Conservation (phyloP, 495 filamentous ascomycete species). For the Aspergillus taichungensis region DNA sequence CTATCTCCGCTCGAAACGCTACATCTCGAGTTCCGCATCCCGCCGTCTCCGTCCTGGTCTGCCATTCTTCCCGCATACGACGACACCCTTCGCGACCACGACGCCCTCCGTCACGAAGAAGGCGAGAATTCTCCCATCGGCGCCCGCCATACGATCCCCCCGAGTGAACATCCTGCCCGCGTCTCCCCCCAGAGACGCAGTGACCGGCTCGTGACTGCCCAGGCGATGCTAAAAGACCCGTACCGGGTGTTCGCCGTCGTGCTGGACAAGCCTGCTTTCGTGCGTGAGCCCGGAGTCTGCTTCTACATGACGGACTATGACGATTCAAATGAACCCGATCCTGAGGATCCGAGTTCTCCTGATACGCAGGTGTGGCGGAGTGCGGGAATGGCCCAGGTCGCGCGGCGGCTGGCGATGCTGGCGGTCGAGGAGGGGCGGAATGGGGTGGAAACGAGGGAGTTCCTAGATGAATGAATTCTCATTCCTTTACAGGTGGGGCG, state of each 20-base stretch:
- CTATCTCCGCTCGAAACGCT: conserved; percentile 10
- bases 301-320: conserved; percentile 8
- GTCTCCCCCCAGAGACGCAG: conserved; percentile 1
- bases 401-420: no score
- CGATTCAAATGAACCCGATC: neutral
- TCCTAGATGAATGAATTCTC: no score
- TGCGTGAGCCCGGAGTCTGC: conserved; percentile 9
- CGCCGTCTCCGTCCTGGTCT: conserved; percentile 8
- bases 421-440: no score
- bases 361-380: conserved; percentile 3
- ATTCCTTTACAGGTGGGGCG: no score
- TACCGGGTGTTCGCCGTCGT: conserved; percentile 9
- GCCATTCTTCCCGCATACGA: conserved; percentile 8
- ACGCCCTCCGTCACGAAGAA: conserved; percentile 1
- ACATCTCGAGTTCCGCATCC: conserved; percentile 9
- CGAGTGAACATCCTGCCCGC: conserved; percentile 1
- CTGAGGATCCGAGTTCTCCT: conserved; percentile 1
- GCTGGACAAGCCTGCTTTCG: conserved; percentile 8
- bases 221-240: neutral
- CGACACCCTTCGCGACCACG: conserved; percentile 2
- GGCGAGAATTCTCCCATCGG: conserved; percentile 5
- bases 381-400: neutral
- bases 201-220: neutral
- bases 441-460: no score
- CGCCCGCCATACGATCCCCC: conserved; percentile 3